Conservation (phyloP, 306 rosid genomes). For the Hippophae rhamnoides region DNA sequence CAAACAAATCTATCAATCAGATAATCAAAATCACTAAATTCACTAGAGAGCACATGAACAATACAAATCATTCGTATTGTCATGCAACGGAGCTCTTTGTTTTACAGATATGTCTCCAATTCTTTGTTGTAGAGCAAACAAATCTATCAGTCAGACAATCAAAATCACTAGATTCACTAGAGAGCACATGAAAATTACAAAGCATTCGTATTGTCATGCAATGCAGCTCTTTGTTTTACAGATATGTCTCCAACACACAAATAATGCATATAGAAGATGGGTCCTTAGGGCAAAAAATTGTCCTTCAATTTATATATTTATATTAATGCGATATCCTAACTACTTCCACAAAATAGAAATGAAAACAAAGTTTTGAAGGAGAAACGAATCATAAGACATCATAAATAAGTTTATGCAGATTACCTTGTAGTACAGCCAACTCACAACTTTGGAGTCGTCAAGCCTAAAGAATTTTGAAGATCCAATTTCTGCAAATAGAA, state of each 20-base stretch:
- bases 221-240: neutral
- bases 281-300: neutral
- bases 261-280: neutral
- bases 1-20: no score
- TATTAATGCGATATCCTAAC: neutral
- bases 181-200: no score
- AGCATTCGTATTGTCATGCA: neutral
- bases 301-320: neutral
- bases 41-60: no score
- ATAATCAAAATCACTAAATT: no score
- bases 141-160: no score
- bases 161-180: no score
- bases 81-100: neutral
- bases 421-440: constrained; percentile 81
- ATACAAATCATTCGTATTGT: neutral
- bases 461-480: constrained; percentile 79
- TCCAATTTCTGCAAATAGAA: constrained; percentile 57
- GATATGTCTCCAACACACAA: neutral
- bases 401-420: constrained; percentile 10
- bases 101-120: neutral
- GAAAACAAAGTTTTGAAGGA: neutral
- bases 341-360: neutral
- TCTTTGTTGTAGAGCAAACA: no score
- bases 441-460: constrained; percentile 75
- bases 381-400: constrained; percentile 1